phyloP scores from a whole-genome alignment of 257 asterid species.

The Solanum neorickii region DNA sequence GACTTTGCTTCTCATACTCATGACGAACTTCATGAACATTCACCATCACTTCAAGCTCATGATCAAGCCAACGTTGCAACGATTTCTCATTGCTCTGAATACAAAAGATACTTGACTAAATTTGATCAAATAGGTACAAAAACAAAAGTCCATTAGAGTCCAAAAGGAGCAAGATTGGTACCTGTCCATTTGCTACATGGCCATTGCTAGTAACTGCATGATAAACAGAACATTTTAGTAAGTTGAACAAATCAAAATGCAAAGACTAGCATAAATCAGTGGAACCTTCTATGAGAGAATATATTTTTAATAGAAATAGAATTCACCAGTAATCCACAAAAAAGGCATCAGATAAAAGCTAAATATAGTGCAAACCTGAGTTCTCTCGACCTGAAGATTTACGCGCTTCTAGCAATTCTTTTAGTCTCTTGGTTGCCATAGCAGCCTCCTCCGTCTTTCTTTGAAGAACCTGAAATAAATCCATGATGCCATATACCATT shows the following conservation, averaged over 20 bases:
- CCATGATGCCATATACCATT: neutral
- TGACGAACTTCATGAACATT: constrained; percentile 98
- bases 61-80: constrained; percentile 92
- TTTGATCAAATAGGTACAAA: neutral
- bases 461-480: constrained; percentile 80
- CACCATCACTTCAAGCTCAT: constrained; percentile 96
- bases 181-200: constrained; percentile 66
- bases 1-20: constrained; percentile 97
- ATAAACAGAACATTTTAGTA: neutral
- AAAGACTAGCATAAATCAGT: no score
- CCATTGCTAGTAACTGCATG: constrained; percentile 66
- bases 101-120: neutral
- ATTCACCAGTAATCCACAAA: neutral
- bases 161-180: constrained; percentile 12
- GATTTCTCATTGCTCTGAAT: constrained; percentile 78
- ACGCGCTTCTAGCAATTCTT: constrained; percentile 97
- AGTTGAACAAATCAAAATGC: neutral
- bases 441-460: constrained; percentile 99
- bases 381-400: constrained; percentile 81
- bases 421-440: constrained; percentile 93
- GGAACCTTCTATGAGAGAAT: neutral
- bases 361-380: constrained; percentile 40
- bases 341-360: neutral
- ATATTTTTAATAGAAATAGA: neutral
- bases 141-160: neutral